phyloP scores from a whole-genome alignment of 148 eudicot species.

The Diospyros lotus region DNA sequence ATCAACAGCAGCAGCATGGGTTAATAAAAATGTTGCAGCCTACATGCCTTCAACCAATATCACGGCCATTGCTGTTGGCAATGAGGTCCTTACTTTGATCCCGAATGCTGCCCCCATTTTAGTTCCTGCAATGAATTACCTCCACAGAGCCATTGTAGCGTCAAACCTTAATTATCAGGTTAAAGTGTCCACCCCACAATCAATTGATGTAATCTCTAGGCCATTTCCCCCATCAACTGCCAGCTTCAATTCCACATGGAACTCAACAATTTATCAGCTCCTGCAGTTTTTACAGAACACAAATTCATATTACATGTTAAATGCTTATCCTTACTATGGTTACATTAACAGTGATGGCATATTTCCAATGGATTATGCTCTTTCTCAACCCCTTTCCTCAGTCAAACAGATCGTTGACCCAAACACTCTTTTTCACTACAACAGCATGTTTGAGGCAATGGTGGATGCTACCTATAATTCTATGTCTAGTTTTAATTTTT shows the following conservation, averaged over 20 bases:
- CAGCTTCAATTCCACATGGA: constrained; percentile 67
- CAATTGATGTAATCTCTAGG: constrained; percentile 64
- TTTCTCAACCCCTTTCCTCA: constrained; percentile 62
- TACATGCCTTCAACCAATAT: constrained; percentile 80
- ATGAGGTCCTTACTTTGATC: constrained; percentile 58
- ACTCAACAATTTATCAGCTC: constrained; percentile 56
- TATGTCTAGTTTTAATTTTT: constrained; percentile 70
- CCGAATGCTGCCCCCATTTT: constrained; percentile 68
- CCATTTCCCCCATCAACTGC: constrained; percentile 92
- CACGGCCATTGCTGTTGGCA: constrained; percentile 77
- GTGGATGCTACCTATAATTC: constrained; percentile 87
- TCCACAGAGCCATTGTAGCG: constrained; percentile 78
- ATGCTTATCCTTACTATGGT: constrained; percentile 75
- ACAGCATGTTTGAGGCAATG: constrained; percentile 88
- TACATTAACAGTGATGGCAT: constrained; percentile 81
- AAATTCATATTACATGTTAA: constrained; percentile 64
- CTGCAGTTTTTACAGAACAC: constrained; percentile 69
- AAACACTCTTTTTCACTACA: constrained; percentile 71
- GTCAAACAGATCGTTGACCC: constrained; percentile 86
- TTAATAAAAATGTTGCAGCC: constrained; percentile 68
- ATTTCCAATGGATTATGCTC: constrained; percentile 80
- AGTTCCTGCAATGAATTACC: constrained; percentile 52
- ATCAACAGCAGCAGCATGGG: constrained; percentile 87
- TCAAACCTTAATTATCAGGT: constrained; percentile 59
- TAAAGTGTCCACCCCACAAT: constrained; percentile 73